phyloP scores from a whole-genome alignment of 345 rosid genomes.

The Rhodomyrtus tomentosa region DNA sequence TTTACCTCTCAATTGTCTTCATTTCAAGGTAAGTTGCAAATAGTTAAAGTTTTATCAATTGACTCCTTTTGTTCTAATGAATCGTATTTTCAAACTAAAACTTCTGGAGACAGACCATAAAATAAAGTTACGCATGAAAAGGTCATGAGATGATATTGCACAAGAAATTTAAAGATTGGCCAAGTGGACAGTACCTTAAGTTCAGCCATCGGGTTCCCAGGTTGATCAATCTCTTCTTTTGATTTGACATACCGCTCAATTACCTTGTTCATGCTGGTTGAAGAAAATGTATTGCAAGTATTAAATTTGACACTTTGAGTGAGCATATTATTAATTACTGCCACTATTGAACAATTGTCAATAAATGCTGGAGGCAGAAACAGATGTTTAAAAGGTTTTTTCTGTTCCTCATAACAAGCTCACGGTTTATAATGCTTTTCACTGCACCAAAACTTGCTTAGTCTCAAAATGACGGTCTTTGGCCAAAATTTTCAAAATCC shows the following conservation, averaged over 20 bases:
- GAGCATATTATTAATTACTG: background rate
- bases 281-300: background rate
- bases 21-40: background rate
- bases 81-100: background rate
- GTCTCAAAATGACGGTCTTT: background rate
- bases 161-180: background rate
- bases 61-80: background rate
- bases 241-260: slow-evolving; percentile 12
- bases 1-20: background rate
- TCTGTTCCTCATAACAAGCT: background rate
- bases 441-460: background rate
- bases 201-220: slow-evolving; percentile 4
- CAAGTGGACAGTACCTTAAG: slow-evolving; percentile 1
- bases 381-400: background rate
- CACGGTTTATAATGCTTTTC: background rate
- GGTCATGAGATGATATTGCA: background rate
- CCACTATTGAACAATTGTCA: background rate
- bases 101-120: background rate
- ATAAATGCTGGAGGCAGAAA: background rate
- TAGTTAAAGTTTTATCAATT: background rate
- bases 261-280: slow-evolving; percentile 8
- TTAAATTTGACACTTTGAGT: background rate
- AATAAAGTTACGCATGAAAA: background rate
- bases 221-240: slow-evolving; percentile 7
- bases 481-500: background rate